Base-by-base conservation (phyloP, 225 moss, liverwort and hornwort genomes). In the Pseudoscleropodium purum region DNA sequence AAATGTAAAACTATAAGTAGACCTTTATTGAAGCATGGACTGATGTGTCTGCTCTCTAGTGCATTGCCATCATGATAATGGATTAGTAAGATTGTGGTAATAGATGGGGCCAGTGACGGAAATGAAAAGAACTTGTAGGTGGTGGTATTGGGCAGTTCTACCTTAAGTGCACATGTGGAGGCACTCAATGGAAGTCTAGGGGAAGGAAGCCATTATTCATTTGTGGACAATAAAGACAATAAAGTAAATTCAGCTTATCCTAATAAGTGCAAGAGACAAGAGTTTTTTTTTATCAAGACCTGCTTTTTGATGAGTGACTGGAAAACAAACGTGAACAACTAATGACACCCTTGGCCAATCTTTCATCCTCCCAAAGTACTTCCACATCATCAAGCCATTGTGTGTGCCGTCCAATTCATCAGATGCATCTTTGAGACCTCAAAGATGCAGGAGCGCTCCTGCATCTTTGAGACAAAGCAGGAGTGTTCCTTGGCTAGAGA, bases 251-350 rank as follows among this genome's bases (percentile, higher is more conserved):
- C n/a, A n/a, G n/a, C n/a, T n/a, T 39, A 41, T 25, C 39, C 24
- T 39, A 34, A 66, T 79, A 65, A 87, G 51, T 17, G 6, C 52
- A 84, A 59, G 60, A 7, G 80, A 80, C 84, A 87, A 87, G 57
- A 57, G 45, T 36, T 3, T 41, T 70, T 13, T 2, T 26, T 72
- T 8, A 2, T 4, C 2, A 0, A n/a, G 4, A 24, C 13, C 2
- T n/a, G 4, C 56, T 56, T 57, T 57, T 57, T 4, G n/a, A 69
- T 4, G 0, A n/a, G 69, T 4, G 1, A 23, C 0, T 8, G 4
- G n/a, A 41, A 3, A 25, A 54, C 54, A 39, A 39, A 7, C 1
- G 4, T 70, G 24, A 69, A 69, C 2, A 69, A 4, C 13, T 13
- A 51, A 51, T 70, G 70, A 15, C 11, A 14, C 8, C 26, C 41